phyloP scores from a whole-genome alignment of 352 stramenopile species.

The Plasmopara halstedii region DNA sequence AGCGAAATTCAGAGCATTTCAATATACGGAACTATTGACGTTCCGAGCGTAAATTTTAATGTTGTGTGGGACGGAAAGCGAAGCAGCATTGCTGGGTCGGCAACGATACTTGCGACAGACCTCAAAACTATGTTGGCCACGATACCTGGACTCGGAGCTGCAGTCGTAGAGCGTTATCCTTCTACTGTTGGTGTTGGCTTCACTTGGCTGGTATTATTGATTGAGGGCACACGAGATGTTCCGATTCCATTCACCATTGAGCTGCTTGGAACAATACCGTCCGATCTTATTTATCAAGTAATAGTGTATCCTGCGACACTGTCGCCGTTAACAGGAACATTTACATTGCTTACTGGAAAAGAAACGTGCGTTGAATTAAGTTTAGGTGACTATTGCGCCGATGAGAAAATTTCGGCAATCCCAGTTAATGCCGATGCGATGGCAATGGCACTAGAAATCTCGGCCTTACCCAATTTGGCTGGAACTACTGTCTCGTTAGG shows the following conservation, averaged over 20 bases:
- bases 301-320: slow-evolving; percentile 20
- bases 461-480: slow-evolving; percentile 47
- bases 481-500: slow-evolving; percentile 40
- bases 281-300: slow-evolving; percentile 24
- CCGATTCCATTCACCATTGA: slow-evolving; percentile 20
- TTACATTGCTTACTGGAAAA: slow-evolving; percentile 49
- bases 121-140: slow-evolving; percentile 23
- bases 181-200: slow-evolving; percentile 31
- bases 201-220: slow-evolving; percentile 33
- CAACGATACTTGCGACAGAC: slow-evolving; percentile 24
- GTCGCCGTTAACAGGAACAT: slow-evolving; percentile 38
- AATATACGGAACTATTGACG: slow-evolving; percentile 24
- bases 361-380: slow-evolving; percentile 46
- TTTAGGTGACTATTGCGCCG: slow-evolving; percentile 36
- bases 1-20: slow-evolving; percentile 36
- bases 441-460: slow-evolving; percentile 47
- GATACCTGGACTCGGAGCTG: slow-evolving; percentile 22
- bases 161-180: slow-evolving; percentile 30
- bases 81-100: slow-evolving; percentile 12
- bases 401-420: slow-evolving; percentile 32
- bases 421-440: slow-evolving; percentile 33
- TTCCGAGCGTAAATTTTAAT: slow-evolving; percentile 19
- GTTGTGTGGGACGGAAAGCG: slow-evolving; percentile 32
- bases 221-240: slow-evolving; percentile 11
- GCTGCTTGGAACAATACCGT: slow-evolving; percentile 14